phyloP scores from a whole-genome alignment of 2,329 filamentous ascomycete genomes.

The Teratosphaeria gauchensis region DNA sequence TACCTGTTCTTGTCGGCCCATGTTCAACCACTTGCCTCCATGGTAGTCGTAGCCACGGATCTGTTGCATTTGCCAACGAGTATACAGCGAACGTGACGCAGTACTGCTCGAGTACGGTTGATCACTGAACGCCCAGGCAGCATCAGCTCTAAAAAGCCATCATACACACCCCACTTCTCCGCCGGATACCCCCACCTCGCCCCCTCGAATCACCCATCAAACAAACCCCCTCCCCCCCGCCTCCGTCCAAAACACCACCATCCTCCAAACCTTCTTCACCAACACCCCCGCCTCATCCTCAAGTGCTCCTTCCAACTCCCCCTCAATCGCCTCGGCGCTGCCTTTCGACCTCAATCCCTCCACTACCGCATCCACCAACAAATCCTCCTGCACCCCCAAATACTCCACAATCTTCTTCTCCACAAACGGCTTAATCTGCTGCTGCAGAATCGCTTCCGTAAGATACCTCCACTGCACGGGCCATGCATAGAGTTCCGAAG shows the following conservation, averaged over 20 bases:
- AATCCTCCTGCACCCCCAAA: constrained; percentile 89
- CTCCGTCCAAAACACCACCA: constrained; percentile 97
- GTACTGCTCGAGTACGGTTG: too few relatives aligned
- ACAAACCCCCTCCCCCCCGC: constrained; percentile 75
- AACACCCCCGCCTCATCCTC: constrained; percentile 91
- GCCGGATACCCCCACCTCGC: too few relatives aligned
- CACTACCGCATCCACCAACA: constrained; percentile 86
- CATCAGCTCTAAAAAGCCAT: too few relatives aligned
- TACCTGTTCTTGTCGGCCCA: too few relatives aligned
- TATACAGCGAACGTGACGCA: too few relatives aligned
- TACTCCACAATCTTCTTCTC: constrained; percentile 98
- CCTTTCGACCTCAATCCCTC: constrained; percentile 70
- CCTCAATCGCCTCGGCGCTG: constrained; percentile 68
- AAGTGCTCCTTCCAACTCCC: constrained; percentile 78
- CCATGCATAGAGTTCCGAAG: constrained; percentile 84
- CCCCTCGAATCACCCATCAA: background rate
- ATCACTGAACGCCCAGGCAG: too few relatives aligned
- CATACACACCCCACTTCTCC: too few relatives aligned
- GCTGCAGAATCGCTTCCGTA: constrained; percentile 67
- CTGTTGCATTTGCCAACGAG: too few relatives aligned
- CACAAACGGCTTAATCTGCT: constrained; percentile 87
- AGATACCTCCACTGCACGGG: constrained; percentile 85
- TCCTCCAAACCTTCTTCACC: constrained; percentile 94
- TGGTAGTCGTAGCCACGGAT: too few relatives aligned
- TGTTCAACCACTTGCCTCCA: too few relatives aligned